Base-by-base conservation (phyloP, 2,329 filamentous ascomycete genomes). In the Phyllosticta citriasiana region DNA sequence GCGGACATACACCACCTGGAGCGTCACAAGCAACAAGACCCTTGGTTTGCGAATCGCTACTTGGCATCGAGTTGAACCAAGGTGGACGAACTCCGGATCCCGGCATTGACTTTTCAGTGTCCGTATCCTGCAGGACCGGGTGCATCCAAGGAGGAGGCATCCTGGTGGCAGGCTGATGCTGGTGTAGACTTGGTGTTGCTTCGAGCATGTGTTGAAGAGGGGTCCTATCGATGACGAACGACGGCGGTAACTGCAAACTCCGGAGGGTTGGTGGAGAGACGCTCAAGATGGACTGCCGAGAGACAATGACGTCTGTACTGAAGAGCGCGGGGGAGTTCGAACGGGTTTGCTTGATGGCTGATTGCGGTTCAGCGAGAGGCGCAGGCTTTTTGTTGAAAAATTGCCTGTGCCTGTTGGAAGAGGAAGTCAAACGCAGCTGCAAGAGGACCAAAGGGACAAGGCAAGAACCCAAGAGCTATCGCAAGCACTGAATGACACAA, bases 111-210 rank as follows among this genome's bases (percentile, higher is more conserved):
- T 47, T 47, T 24, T 56, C 51, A 19, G 53, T 52, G 26, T 52
- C 58, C 22, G 55, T 52, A 7, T 33, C 58, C 58, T 60, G 35
- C 40, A 30, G 27, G 9, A 35, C 58, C 16, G 58, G 58, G 51
- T 60, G 58, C 53, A 60, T 53, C 58, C 58, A 60, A 50, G 58
- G 58, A 12, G 58, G 58, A 40, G 25, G 35, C 58, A 60, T 60
- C 53, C 58, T 55, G 12, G 55, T 4, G 40, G 58, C 40, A n/a
- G 40, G 40, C 14, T 47, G 40, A 7, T 19, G 16, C n/a, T 47
- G 12, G 40, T 16, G 16, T n/a, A 2, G 40, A n/a, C 40, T n/a
- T n/a, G 16, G 40, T 47, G 40, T 47, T 47, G 40, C 40, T 47
- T 47, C 40, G 40, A 47, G 40, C 40, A 47, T 47, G 40, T 47